These are phyloP conservation scores for Zoysia japonica DNA, from an alignment of 176 grass and related monocot species.

Conservation along the genomic window DNA sequence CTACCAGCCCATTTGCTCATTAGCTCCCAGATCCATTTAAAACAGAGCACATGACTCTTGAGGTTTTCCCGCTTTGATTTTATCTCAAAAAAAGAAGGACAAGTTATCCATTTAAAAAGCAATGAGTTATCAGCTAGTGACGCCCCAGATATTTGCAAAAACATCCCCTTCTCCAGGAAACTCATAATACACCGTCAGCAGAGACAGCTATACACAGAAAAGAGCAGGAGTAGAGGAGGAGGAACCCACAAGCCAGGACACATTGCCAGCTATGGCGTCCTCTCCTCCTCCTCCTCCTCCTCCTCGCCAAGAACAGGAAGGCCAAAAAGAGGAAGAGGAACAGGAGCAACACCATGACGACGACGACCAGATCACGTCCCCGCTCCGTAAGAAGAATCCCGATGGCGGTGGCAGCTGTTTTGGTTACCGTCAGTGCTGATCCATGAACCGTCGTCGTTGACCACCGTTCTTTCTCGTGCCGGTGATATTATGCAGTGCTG, in stretches of 20 bases:
- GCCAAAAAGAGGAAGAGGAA: constrained; percentile 26
- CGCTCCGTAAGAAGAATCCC: constrained; percentile 40
- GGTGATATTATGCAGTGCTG: constrained; percentile 2
- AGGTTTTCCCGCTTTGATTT: no score
- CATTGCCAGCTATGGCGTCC: constrained; percentile 29
- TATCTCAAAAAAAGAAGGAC: no score
- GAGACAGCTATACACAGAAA: neutral
- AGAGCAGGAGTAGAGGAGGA: neutral
- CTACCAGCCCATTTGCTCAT: neutral
- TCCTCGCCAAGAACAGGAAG: neutral
- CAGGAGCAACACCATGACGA: neutral
- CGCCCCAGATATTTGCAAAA: constrained; percentile 11
- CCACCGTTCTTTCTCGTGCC: neutral
- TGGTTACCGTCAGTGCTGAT: neutral
- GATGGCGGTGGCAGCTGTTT: neutral
- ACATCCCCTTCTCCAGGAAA: constrained; percentile 7
- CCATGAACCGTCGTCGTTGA: neutral
- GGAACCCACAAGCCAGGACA: neutral
- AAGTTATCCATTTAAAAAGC: neutral
- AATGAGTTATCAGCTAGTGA: neutral
- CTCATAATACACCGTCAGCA: neutral
- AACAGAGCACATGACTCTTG: no score
- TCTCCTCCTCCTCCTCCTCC: constrained; percentile 10
- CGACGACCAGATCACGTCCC: constrained; percentile 49
- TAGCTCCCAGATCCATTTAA: neutral